Evolutionary conservation across 1,284 basidiomycete genomes (phyloP).

Genomic region (Cutaneotrichosporon curvatum): DNA sequence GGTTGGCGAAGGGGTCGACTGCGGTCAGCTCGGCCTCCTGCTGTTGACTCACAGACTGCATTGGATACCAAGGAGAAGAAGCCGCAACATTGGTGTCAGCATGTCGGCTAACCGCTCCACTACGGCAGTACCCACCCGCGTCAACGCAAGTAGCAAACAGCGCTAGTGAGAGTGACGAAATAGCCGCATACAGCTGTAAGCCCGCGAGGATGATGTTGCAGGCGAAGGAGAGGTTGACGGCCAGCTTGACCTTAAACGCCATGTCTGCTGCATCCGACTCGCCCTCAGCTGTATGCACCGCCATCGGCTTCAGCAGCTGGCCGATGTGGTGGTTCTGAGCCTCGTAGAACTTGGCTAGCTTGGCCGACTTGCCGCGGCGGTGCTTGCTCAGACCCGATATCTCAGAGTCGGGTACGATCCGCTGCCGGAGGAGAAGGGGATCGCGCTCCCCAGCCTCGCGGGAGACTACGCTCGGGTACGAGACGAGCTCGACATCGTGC

Average conservation of each 20-base stretch:
- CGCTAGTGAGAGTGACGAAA: constrained; percentile 75
- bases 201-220: constrained; percentile 62
- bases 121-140: constrained; percentile 47
- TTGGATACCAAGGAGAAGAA: not conserved
- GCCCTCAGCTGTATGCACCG: constrained; percentile 50
- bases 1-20: constrained; percentile 81
- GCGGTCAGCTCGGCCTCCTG: not conserved
- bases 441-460: constrained; percentile 45
- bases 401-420: constrained; percentile 43
- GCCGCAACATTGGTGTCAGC: not conserved
- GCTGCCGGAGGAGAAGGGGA: constrained; percentile 44
- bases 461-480: constrained; percentile 23
- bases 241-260: constrained; percentile 68
- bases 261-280: constrained; percentile 29
- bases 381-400: constrained; percentile 30
- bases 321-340: constrained; percentile 83
- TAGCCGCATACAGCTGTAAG: constrained; percentile 62
- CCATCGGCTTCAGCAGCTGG: constrained; percentile 78
- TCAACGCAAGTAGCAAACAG: constrained; percentile 85
- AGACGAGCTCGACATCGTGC: constrained; percentile 35
- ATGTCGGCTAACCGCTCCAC: not conserved
- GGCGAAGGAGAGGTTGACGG: constrained; percentile 71
- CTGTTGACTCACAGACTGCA: constrained; percentile 20
- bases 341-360: constrained; percentile 58
- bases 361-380: constrained; percentile 24